Conservation (phyloP, 2,329 filamentous ascomycete species). For the Colletotrichum liaoningense region DNA sequence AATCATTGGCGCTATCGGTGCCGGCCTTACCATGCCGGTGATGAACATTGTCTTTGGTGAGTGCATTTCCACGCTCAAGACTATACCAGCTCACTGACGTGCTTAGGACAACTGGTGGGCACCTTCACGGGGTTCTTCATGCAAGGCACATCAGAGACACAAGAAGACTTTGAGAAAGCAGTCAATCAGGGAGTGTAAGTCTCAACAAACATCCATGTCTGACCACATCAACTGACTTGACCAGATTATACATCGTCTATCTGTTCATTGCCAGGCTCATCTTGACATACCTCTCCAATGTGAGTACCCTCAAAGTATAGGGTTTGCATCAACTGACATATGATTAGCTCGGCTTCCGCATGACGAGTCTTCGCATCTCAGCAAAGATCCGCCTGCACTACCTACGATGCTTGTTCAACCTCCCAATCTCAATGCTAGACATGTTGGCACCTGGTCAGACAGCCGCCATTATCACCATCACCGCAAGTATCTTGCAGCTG, state of each 20-base stretch:
- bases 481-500: constrained; percentile 63
- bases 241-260: constrained; percentile 48
- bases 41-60: constrained; percentile 49
- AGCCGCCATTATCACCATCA: constrained; percentile 63
- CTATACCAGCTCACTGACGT: background rate
- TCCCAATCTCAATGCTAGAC: constrained; percentile 61
- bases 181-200: constrained; percentile 39
- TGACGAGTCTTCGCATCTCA: constrained; percentile 61
- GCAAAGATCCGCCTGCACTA: constrained; percentile 62
- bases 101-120: constrained; percentile 42
- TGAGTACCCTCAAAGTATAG: constrained; percentile 36
- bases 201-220: background rate
- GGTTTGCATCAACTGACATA: background rate
- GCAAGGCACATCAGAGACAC: constrained; percentile 31
- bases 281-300: constrained; percentile 46
- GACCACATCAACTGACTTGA: background rate
- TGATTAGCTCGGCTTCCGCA: constrained; percentile 56
- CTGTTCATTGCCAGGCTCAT: constrained; percentile 48
- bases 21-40: constrained; percentile 43
- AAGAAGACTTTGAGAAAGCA: constrained; percentile 26
- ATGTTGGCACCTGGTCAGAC: constrained; percentile 61
- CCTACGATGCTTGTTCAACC: constrained; percentile 58
- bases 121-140: constrained; percentile 42
- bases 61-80: background rate
- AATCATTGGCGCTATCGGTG: constrained; percentile 26